A percentile compares a stretch with the other conserved stretches of the same genome.
Evolutionary conservation across 148 eudicot genomes (phyloP).

Genomic region (Chenopodium suecicum): DNA sequence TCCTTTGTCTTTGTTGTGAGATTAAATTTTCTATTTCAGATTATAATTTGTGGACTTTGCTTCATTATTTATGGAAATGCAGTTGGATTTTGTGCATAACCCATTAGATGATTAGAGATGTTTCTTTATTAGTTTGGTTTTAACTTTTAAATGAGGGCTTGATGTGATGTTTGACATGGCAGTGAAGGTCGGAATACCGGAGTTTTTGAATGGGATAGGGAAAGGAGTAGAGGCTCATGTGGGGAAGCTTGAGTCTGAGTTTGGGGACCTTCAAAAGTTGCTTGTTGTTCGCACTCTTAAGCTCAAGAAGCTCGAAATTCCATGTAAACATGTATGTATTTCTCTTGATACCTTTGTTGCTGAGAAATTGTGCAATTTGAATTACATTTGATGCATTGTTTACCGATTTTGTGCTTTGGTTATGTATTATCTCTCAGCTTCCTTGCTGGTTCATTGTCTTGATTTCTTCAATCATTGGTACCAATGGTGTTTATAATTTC

Average conservation of each 20-base stretch:
- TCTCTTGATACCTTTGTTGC: background rate
- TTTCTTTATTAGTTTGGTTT: background rate
- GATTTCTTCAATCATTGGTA: background rate
- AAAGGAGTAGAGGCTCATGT: slow-evolving; percentile 69
- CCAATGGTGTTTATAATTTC: background rate
- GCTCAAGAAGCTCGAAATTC: slow-evolving; percentile 80
- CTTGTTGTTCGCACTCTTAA: slow-evolving; percentile 68
- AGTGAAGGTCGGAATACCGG: slow-evolving; percentile 87
- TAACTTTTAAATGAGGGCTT: background rate
- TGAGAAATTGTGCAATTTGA: background rate
- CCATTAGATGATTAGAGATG: background rate
- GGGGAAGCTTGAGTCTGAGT: slow-evolving; percentile 72
- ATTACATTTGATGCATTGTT: background rate
- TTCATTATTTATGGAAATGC: background rate
- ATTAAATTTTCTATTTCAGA: background rate
- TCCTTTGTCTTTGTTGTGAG: background rate
- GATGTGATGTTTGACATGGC: slow-evolving; percentile 23
- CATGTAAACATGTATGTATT: slow-evolving; percentile 71
- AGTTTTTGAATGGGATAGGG: slow-evolving; percentile 70
- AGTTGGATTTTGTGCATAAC: background rate
- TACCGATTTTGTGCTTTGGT: background rate
- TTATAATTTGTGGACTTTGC: background rate
- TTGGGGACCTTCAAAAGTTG: slow-evolving; percentile 73
- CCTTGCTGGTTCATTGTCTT: background rate
- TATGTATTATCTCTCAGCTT: background rate